Conservation (phyloP, 495 filamentous ascomycete genomes). For the Penicillium lagena region DNA sequence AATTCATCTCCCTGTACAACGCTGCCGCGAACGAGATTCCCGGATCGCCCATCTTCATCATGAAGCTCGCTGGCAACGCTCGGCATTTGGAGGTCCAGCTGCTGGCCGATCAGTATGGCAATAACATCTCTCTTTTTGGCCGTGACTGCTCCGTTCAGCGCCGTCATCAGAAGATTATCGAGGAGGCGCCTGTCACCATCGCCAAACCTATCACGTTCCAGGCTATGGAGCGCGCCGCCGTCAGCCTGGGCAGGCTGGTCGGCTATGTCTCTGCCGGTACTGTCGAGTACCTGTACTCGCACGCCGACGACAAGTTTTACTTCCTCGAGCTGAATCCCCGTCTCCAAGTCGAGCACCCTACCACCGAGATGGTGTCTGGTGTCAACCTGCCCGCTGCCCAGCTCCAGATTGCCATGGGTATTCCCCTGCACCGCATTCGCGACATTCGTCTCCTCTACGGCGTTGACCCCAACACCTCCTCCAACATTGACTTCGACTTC, state of each 20-base stretch:
- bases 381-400: constrained; percentile 97
- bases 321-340: constrained; percentile 97
- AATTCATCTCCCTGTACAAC: constrained; percentile 80
- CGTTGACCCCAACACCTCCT: constrained; percentile 79
- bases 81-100: constrained; percentile 96
- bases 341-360: constrained; percentile 98
- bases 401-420: constrained; percentile 97
- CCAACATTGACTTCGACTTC: constrained; percentile 95
- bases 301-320: constrained; percentile 98
- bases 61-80: constrained; percentile 97
- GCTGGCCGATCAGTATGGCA: constrained; percentile 96
- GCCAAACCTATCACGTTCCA: constrained; percentile 84
- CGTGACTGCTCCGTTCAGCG: constrained; percentile 98
- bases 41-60: constrained; percentile 99
- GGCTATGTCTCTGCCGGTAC: constrained; percentile 99
- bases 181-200: constrained; percentile 96
- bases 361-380: constrained; percentile 98
- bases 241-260: constrained; percentile 86
- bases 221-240: constrained; percentile 94
- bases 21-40: constrained; percentile 96
- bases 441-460: constrained; percentile 97
- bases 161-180: constrained; percentile 99
- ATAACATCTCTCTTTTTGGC: constrained; percentile 98
- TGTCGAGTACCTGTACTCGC: constrained; percentile 98
- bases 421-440: constrained; percentile 89